Base-by-base conservation (phyloP, 257 asterid genomes). In the Salvia splendens region DNA sequence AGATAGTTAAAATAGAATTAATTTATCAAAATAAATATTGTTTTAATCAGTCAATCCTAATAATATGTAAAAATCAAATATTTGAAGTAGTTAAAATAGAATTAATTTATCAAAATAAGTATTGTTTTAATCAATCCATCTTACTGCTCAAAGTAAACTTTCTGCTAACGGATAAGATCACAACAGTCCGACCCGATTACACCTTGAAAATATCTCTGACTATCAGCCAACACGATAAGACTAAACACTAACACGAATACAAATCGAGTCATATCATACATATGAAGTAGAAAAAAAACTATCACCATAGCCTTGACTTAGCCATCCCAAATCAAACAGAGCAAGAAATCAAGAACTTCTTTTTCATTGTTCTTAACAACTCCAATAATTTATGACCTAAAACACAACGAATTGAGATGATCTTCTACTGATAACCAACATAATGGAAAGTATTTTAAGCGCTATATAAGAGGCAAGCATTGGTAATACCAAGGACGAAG, bases 271-370 rank as follows among this genome's bases (percentile, higher is more conserved):
- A n/a, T n/a, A n/a, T n/a, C n/a, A n/a, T n/a, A n/a, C n/a, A n/a
- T n/a, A 38, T 38, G 1, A 5, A 38, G 42, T 38, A 38, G 42
- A 38, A 38, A 5, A 9, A 38, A 6, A 6, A 6, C 42, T 3
- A 38, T 38, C 9, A 6, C 42, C 2, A 32, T 4, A 38, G 9
- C 42, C 11, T 50, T 15, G 30, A 50, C 11, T n/a, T 15, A 50
- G 0, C 32, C 55, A 50, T 8, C 59, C 59, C 59, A 53, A 4
- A 42, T 8, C 40, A 17, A 11, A 11, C 67, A 43, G 43, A 41
- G 40, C 53, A 61, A 63, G 68, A 63, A 63, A 45, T 45, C 70
- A 48, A 65, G 20, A 65, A 64, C 12, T 24, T 48, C 5, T 0
- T 16, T 50, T 24, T 5, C 30, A 50, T 16, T 50, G 42, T 38